Percentiles rank a stretch among this genome's conserved stretches.
phyloP scores from a whole-genome alignment of 176 grass and related monocot genomes.

The Triticum urartu region DNA sequence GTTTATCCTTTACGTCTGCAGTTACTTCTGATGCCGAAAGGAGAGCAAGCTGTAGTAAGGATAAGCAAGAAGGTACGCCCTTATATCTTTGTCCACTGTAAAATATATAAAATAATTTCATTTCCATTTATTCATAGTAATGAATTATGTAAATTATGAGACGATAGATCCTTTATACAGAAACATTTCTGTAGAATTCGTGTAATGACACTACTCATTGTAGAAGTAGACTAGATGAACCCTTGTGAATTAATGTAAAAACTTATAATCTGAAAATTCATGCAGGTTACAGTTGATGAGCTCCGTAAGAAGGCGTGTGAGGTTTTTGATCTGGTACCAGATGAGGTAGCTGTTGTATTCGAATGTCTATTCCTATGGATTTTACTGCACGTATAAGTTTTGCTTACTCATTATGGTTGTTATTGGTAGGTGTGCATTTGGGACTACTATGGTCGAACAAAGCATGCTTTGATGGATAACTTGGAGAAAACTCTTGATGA shows the following conservation, averaged over 20 bases:
- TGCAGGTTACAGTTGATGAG: slow-evolving; percentile 82
- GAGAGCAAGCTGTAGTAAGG: slow-evolving; percentile 77
- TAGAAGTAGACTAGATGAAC: background rate
- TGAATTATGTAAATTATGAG: slow-evolving; percentile 9
- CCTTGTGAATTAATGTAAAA: background rate
- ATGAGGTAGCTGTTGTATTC: slow-evolving; percentile 63
- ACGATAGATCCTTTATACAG: background rate
- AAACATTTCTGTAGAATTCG: background rate
- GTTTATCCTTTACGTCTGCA: slow-evolving; percentile 96
- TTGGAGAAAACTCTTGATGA: slow-evolving; percentile 95
- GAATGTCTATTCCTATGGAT: background rate
- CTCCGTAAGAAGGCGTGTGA: slow-evolving; percentile 86
- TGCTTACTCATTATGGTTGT: slow-evolving; percentile 21
- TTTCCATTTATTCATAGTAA: slow-evolving; percentile 1
- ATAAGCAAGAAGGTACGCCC: slow-evolving; percentile 96
- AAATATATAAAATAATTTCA: slow-evolving; percentile 12
- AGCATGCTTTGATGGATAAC: slow-evolving; percentile 94
- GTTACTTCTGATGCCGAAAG: slow-evolving; percentile 82
- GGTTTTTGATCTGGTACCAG: slow-evolving; percentile 81
- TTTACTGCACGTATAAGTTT: slow-evolving; percentile 8
- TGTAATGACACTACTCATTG: background rate
- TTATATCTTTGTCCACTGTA: slow-evolving; percentile 13
- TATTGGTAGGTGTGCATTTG: slow-evolving; percentile 77
- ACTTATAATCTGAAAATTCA: background rate
- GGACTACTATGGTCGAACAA: slow-evolving; percentile 90